Base-by-base conservation (phyloP, 352 stramenopile species). In the Globisporangium carolinianum region DNA sequence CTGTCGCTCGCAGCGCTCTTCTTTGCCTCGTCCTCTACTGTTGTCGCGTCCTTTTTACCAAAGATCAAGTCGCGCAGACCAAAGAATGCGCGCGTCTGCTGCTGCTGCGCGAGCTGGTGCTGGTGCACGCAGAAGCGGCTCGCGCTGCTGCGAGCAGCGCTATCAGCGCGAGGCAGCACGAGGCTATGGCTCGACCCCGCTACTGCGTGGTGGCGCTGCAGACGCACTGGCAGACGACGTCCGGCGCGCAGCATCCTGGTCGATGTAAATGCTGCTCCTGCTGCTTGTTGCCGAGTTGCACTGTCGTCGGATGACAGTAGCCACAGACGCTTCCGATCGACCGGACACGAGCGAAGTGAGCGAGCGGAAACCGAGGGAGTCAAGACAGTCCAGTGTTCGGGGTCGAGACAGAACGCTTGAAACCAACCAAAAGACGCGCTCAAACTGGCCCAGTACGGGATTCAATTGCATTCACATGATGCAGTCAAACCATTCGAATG, bases 11-110 rank as follows among this genome's bases (percentile, higher is more conserved):
- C 38, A 17, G 54, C 7, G 11, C 32, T 14, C 32, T 53, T 66
- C 7, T 24, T 17, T 5, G 51, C 51, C 38, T 62, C 55, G 4
- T 66, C 54, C 15, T 62, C 58, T 10, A 51, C 65, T 6, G 58
- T 43, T 5, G 58, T 53, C 36, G 72, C 54, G 17, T 65, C 58
- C 58, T 82, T 81, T 48, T 68, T 60, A 18, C 77, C 77, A 38
- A 91, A 90, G 43, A 91, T 51, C 53, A 85, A 47, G 6, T 89
- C 82, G 50, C 73, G 76, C 46, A 90, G 64, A 0, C 82, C 82
- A 24, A 90, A 72, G 57, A 91, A 88, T 42, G 69, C 47, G 15
- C 82, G 79, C 42, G 64, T 48, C 47, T 88, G 80, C 52, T 55
- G 63, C 38, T 50, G 48, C 45, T 17, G 11, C 6, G 46, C 43